phyloP scores from a whole-genome alignment of 306 rosid genomes.

The Rubus idaeus region DNA sequence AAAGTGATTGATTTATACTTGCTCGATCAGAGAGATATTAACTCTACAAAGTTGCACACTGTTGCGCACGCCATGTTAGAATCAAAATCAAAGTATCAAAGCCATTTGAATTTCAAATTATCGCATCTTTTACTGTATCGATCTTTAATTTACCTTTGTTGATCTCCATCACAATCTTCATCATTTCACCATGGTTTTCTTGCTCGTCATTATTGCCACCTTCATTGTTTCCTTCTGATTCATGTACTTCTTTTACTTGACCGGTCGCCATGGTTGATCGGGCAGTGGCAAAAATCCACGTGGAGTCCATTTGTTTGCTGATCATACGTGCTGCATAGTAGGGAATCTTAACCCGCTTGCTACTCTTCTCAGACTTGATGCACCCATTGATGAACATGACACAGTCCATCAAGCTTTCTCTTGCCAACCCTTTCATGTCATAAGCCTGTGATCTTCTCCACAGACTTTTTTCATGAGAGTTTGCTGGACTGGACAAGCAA shows the following conservation, averaged over 20 bases:
- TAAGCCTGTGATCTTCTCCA: constrained; percentile 81
- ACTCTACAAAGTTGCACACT: constrained; percentile 19
- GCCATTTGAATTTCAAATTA: constrained; percentile 33
- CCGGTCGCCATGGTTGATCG: constrained; percentile 28
- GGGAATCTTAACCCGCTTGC: constrained; percentile 44
- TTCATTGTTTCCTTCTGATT: constrained; percentile 20
- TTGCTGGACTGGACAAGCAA: constrained; percentile 51
- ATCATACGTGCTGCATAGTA: constrained; percentile 61
- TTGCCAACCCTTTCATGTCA: constrained; percentile 72
- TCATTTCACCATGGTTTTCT: constrained; percentile 19
- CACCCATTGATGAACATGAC: constrained; percentile 51
- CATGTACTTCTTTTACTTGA: constrained; percentile 21
- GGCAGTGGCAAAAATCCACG: constrained; percentile 60
- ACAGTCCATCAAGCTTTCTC: constrained; percentile 71
- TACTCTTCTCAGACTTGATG: constrained; percentile 26
- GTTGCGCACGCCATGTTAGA: constrained; percentile 8
- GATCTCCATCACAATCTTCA: constrained; percentile 32
- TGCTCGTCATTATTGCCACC: constrained; percentile 17
- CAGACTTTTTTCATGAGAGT: constrained; percentile 54
- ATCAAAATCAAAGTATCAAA: background rate
- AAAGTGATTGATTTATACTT: constrained; percentile 22
- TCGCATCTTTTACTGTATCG: background rate
- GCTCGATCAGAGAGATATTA: background rate
- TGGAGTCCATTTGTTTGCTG: constrained; percentile 69
- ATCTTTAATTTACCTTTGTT: constrained; percentile 17